These are phyloP conservation scores for Xylariomycetidae sp. DNA, from an alignment of 2,329 filamentous ascomycete species.

Conservation along the genomic window DNA sequence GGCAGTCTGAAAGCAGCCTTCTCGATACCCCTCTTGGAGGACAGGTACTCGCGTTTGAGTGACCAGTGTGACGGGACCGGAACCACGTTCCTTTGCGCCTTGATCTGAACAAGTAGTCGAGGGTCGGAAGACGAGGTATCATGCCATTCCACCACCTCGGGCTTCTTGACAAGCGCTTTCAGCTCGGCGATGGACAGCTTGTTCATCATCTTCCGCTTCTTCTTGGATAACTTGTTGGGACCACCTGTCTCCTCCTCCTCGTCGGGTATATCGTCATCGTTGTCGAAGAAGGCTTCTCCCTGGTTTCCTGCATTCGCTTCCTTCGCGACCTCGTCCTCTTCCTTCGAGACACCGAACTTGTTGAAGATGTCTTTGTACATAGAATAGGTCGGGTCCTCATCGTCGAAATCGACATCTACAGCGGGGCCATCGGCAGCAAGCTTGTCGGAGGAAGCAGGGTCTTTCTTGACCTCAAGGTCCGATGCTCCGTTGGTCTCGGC, in stretches of 20 bases:
- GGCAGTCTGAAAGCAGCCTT: constrained; percentile 89
- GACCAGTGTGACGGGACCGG: constrained; percentile 94
- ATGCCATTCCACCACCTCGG: constrained; percentile 96
- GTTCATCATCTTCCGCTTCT: constrained; percentile 85
- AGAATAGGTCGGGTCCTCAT: constrained; percentile 72
- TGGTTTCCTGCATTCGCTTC: constrained; percentile 67
- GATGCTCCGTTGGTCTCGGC: constrained; percentile 19
- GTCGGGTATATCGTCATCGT: constrained; percentile 83
- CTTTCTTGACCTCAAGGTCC: constrained; percentile 39
- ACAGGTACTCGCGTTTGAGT: constrained; percentile 92
- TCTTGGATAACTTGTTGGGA: constrained; percentile 77
- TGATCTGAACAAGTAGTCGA: constrained; percentile 84
- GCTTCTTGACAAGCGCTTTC: constrained; percentile 84
- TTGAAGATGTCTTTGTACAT: constrained; percentile 79
- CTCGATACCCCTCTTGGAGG: constrained; percentile 93
- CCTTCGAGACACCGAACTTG: constrained; percentile 64
- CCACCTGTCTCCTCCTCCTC: constrained; percentile 59
- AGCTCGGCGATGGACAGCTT: constrained; percentile 93
- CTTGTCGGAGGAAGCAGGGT: constrained; percentile 28
- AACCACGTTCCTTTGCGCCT: constrained; percentile 89
- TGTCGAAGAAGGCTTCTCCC: constrained; percentile 75
- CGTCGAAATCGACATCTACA: constrained; percentile 44
- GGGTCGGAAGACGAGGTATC: constrained; percentile 90
- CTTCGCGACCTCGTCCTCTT: constrained; percentile 57
- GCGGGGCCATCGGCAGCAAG: constrained; percentile 40